Conservation (phyloP, 352 stramenopile genomes). For the Aphanomyces stellatus region DNA sequence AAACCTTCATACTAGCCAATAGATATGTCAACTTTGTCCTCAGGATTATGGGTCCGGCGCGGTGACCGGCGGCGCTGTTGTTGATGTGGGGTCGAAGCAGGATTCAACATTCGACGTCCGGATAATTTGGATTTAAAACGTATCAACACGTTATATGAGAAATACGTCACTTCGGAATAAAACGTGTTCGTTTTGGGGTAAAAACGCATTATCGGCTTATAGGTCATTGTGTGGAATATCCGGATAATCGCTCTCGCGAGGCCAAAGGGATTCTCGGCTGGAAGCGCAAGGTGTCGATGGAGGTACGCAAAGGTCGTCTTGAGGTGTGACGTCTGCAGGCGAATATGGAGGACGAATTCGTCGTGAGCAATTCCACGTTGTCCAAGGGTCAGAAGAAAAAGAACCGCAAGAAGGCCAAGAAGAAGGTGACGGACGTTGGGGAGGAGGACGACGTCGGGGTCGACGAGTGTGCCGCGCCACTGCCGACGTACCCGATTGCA, state of each 20-base stretch:
- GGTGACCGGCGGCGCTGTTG: neutral
- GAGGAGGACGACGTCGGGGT: neutral
- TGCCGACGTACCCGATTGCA: conserved; percentile 1
- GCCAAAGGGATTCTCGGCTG: neutral
- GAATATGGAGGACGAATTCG: neutral
- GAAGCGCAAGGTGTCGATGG: neutral
- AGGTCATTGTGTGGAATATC: neutral
- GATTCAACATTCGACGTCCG: neutral
- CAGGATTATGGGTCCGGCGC: no score
- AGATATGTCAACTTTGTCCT: no score
- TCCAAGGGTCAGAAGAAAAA: conserved; percentile 18
- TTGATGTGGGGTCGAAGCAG: neutral
- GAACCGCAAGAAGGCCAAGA: conserved; percentile 20
- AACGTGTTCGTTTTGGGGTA: no score
- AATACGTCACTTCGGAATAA: neutral
- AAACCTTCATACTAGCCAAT: no score
- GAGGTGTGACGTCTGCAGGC: neutral
- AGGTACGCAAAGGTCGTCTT: neutral
- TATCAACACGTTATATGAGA: neutral
- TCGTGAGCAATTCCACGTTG: neutral
- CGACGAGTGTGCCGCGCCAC: neutral
- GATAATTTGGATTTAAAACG: neutral
- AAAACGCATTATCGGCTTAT: no score
- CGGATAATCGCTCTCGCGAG: neutral
- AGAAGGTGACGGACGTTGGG: neutral